phyloP scores from a whole-genome alignment of 495 filamentous ascomycete genomes.

The Apiosordaria backusii region DNA sequence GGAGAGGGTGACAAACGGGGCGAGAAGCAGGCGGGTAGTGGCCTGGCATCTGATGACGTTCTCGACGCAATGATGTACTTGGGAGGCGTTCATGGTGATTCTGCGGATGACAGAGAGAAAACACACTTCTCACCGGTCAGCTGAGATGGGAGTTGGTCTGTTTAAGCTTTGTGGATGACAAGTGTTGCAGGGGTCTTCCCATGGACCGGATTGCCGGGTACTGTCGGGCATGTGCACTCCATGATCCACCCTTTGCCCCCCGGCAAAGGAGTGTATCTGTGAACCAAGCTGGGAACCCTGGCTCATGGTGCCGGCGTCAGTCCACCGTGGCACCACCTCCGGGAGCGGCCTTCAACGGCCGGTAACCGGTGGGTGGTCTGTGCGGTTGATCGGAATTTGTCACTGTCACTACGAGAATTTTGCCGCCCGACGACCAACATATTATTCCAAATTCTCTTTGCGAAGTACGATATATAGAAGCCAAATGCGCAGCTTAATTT shows the following conservation, averaged over 20 bases:
- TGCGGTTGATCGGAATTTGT: no score
- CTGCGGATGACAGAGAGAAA: neutral
- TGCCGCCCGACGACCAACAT: no score
- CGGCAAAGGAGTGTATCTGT: no score
- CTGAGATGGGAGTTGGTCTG: neutral
- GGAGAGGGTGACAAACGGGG: neutral
- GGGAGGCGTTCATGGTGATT: slow-evolving; percentile 9
- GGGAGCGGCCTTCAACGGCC: neutral
- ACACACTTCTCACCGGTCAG: neutral
- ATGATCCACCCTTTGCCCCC: no score
- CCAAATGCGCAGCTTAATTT: no score
- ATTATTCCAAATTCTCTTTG: no score
- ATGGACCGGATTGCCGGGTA: neutral
- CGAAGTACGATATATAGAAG: no score
- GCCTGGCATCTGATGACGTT: slow-evolving; percentile 6
- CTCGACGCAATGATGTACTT: neutral
- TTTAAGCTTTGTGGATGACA: slow-evolving; percentile 7
- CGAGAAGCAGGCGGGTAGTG: neutral
- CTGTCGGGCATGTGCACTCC: no score
- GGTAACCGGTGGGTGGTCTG: neutral
- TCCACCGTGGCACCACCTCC: slow-evolving; percentile 16
- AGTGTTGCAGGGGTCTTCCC: neutral
- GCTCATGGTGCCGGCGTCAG: neutral
- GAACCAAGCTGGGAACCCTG: neutral
- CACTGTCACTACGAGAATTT: no score